Percentiles rank a stretch among this genome's conserved stretches.
Evolutionary conservation across 495 filamentous ascomycete species (phyloP).

Genomic region (Talaromyces stipitatus): DNA sequence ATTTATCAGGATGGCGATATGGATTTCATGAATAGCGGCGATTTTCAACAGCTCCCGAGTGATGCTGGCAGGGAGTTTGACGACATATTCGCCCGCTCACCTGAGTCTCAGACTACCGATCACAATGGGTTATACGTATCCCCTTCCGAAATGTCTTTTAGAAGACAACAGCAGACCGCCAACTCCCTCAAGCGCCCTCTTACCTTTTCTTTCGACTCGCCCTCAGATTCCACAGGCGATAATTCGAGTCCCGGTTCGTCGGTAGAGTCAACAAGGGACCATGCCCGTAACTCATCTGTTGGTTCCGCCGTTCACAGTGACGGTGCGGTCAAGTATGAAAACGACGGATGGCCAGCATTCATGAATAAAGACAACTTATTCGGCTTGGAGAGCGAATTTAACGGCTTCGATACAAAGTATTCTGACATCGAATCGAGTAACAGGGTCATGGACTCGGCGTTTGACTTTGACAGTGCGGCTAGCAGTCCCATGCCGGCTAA

Average conservation of each 20-base stretch:
- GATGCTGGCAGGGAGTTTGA: constrained; percentile 37
- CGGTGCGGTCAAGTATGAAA: constrained; percentile 24
- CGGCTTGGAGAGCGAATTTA: constrained; percentile 28
- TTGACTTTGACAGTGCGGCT: constrained; percentile 64
- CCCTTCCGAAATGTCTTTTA: constrained; percentile 20
- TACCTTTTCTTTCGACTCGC: constrained; percentile 29
- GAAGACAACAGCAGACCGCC: constrained; percentile 25
- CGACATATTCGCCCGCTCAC: constrained; percentile 29
- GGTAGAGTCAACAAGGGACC: constrained; percentile 35
- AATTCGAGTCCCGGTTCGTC: constrained; percentile 37
- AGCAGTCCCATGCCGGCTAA: constrained; percentile 54
- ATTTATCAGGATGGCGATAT: constrained; percentile 33
- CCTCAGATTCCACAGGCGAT: constrained; percentile 34
- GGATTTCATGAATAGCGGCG: constrained; percentile 34
- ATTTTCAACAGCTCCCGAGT: constrained; percentile 28
- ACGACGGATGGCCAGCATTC: constrained; percentile 33
- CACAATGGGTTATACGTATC: constrained; percentile 8
- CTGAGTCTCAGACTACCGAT: constrained; percentile 16
- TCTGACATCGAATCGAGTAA: constrained; percentile 49
- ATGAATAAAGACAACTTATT: constrained; percentile 35
- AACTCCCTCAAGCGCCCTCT: constrained; percentile 29
- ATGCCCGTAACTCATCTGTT: constrained; percentile 33
- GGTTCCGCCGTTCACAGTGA: constrained; percentile 36
- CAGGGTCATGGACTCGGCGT: constrained; percentile 54
- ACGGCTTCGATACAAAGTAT: constrained; percentile 26